A percentile compares a stretch with the other conserved stretches of the same genome.
Evolutionary conservation across 139 green algal species (phyloP).

Genomic region (Haematococcus lacustris): DNA sequence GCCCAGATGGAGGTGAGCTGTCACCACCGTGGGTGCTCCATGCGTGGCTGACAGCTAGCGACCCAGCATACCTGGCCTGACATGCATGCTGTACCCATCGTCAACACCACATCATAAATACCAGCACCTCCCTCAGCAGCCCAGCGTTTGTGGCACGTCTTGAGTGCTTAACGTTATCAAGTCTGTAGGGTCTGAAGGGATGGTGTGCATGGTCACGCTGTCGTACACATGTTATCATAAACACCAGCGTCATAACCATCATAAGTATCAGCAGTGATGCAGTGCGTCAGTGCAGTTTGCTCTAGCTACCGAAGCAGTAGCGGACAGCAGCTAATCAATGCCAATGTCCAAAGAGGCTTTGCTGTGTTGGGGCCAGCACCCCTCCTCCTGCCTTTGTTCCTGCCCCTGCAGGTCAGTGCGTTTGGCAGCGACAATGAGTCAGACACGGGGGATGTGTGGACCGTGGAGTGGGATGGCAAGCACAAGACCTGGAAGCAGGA

Average conservation of each 20-base stretch:
- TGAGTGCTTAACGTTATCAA: background rate
- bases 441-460: constrained; percentile 78
- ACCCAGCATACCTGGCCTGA: background rate
- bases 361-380: background rate
- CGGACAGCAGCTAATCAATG: background rate
- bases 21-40: too few relatives aligned
- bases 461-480: constrained; percentile 58
- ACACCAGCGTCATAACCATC: background rate
- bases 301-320: background rate
- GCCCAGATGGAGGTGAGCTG: constrained; percentile 72
- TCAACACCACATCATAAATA: background rate
- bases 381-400: background rate
- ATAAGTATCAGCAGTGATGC: background rate
- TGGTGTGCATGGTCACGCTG: background rate
- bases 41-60: background rate
- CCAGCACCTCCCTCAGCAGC: background rate
- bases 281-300: background rate
- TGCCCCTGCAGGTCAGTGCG: constrained; percentile 60
- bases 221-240: background rate
- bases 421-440: constrained; percentile 54
- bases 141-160: background rate
- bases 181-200: background rate
- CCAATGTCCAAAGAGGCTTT: background rate
- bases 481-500: constrained; percentile 47
- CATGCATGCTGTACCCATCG: background rate